These are phyloP conservation scores for Brachypodium distachyon DNA, from an alignment of 202 grass and related monocot species.

Conservation along the genomic window DNA sequence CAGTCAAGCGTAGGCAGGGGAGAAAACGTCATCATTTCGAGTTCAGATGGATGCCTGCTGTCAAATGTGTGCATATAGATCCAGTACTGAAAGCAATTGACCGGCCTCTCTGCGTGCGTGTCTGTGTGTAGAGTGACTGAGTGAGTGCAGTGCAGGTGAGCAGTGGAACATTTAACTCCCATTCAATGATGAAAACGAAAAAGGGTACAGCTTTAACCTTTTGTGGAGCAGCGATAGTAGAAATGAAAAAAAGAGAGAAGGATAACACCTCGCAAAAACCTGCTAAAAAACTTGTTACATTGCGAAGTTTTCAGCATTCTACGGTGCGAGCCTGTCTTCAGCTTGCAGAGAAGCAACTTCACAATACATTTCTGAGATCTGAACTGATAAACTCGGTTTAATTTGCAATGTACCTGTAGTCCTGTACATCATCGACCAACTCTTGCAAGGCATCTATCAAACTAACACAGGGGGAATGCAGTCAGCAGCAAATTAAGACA, in stretches of 20 bases:
- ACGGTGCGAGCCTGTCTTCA: background rate
- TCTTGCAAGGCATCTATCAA: no score
- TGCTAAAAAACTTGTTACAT: no score
- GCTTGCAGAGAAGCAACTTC: background rate
- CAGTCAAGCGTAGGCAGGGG: background rate
- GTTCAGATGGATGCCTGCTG: background rate
- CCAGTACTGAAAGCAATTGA: background rate
- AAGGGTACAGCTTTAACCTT: background rate
- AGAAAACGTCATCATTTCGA: slow-evolving; percentile 11
- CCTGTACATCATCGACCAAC: no score
- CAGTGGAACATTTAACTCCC: slow-evolving; percentile 4
- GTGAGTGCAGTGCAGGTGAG: background rate
- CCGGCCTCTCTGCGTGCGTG: background rate
- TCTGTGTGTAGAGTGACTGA: background rate
- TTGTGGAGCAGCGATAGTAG: no score
- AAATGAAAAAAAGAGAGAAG: background rate
- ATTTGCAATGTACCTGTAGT: no score
- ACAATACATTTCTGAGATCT: no score
- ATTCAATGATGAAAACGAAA: background rate
- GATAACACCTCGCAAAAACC: background rate
- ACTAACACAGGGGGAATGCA: background rate
- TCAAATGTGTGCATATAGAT: background rate
- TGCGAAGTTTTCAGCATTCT: no score
- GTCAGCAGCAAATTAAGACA: background rate
- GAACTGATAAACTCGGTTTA: no score